Evolutionary conservation across 202 grass and related monocot species (phyloP).

Genomic region (Panicum virgatum): DNA sequence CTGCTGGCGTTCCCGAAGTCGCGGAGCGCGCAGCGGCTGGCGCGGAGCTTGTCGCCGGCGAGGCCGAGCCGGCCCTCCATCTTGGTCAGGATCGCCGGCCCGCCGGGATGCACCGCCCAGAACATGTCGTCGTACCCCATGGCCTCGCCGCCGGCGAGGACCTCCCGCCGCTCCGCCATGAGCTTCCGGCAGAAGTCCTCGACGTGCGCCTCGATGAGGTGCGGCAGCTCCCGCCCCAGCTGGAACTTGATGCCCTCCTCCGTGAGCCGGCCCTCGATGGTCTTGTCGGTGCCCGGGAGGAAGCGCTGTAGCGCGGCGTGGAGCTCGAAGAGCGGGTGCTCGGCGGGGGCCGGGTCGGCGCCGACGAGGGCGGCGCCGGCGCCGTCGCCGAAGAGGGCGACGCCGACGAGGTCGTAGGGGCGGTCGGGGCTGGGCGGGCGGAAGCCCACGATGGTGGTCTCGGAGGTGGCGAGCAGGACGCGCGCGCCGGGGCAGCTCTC

Average conservation of each 20-base stretch:
- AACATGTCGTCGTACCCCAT: constrained; percentile 59
- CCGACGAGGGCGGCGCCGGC: constrained; percentile 68
- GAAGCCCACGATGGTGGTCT: constrained; percentile 86
- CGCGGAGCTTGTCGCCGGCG: constrained; percentile 44
- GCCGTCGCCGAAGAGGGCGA: constrained; percentile 86
- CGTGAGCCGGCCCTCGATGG: constrained; percentile 69
- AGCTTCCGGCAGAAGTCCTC: constrained; percentile 80
- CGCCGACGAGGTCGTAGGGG: constrained; percentile 90
- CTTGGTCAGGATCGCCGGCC: constrained; percentile 77
- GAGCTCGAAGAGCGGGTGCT: constrained; percentile 78
- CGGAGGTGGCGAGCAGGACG: constrained; percentile 76
- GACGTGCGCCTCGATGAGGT: constrained; percentile 71
- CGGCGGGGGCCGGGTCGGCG: constrained; percentile 23
- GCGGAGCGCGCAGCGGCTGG: constrained; percentile 66
- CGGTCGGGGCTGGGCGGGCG: constrained; percentile 71
- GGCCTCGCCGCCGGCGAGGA: neutral
- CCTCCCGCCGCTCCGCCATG: constrained; percentile 33
- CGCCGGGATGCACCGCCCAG: constrained; percentile 83
- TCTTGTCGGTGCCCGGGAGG: constrained; percentile 76
- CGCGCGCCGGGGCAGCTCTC: constrained; percentile 63
- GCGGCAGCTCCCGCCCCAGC: constrained; percentile 78
- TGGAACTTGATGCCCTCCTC: constrained; percentile 95
- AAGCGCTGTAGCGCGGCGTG: constrained; percentile 56
- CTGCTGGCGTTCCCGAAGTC: constrained; percentile 86
- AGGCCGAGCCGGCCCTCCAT: constrained; percentile 62